These are phyloP conservation scores for Globisporangium middletonii DNA, from an alignment of 352 stramenopile genomes.

Conservation along the genomic window DNA sequence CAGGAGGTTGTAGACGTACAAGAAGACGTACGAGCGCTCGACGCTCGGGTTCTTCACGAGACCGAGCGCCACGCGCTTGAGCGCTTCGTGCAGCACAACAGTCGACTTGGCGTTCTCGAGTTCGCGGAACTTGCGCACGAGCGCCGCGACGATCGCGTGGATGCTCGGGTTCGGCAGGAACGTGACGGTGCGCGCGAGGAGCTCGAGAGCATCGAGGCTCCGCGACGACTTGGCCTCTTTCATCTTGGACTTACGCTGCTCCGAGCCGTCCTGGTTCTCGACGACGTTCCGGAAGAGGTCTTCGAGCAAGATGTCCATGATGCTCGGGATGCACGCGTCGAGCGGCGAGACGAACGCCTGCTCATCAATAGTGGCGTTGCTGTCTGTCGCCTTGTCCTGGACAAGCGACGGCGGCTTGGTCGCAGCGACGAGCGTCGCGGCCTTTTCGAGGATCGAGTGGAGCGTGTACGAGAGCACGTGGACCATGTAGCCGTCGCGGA, in stretches of 20 bases:
- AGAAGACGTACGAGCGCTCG: constrained; percentile 78
- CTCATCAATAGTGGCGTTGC: constrained; percentile 18
- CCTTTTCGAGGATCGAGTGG: constrained; percentile 77
- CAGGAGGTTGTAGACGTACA: constrained; percentile 85
- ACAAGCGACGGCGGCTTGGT: constrained; percentile 31
- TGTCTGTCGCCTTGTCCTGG: constrained; percentile 16
- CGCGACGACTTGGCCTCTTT: constrained; percentile 78
- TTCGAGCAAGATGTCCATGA: constrained; percentile 78
- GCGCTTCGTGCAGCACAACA: constrained; percentile 55
- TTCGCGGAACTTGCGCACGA: constrained; percentile 74
- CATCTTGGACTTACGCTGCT: constrained; percentile 79
- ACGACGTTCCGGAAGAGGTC: constrained; percentile 75
- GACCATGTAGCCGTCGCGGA: constrained; percentile 82
- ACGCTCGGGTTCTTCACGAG: constrained; percentile 80
- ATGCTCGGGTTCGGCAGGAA: constrained; percentile 84
- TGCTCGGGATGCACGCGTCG: constrained; percentile 69
- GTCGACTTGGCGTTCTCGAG: constrained; percentile 51
- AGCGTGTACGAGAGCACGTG: constrained; percentile 86
- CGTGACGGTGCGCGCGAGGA: constrained; percentile 73
- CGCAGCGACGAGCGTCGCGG: constrained; percentile 49
- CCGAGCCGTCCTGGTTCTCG: constrained; percentile 48
- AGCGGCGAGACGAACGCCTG: constrained; percentile 50
- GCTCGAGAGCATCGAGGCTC: constrained; percentile 70
- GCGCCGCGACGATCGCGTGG: constrained; percentile 61
- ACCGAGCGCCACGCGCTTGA: constrained; percentile 75